Evolutionary conservation across 306 rosid species (phyloP), one percentile per base, ranked within the genome.

Genomic region (Acmispon strigosus): DNA sequence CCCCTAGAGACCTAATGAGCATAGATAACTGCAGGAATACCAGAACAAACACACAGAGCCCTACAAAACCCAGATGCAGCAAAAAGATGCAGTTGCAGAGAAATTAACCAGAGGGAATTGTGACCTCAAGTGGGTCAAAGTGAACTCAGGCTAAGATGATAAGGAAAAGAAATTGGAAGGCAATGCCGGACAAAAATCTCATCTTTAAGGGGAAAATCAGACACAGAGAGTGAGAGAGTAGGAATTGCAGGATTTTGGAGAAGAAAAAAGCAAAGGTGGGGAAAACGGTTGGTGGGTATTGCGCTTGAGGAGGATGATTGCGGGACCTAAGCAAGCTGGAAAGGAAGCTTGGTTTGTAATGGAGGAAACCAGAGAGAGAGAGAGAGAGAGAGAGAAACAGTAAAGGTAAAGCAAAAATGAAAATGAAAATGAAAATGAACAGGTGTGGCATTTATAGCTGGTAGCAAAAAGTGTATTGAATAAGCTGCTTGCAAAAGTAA

Each of bases 281-380:
- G 77, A 65, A 82, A 90, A 86, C 74, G 88, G 91, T 86, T 90
- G 90, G 91, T 86, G 89, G 85, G 76, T 77, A 73, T 63, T 80
- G 82, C 48, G 82, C 54, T 13, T 80, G 69, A 80, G 72, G 69
- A 82, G 16, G 83, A 77, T 83, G 57, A 66, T 15, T 48, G 84
- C 60, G 81, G 92, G 88, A 43, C 90, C 90, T 68, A 39, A 77
- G 76, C 90, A 59, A 86, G 96, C 91, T 86, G 91, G 84, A 92
- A 89, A 88, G 92, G 79, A 80, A 79, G 87, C 80, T 81, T 88
- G 96, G 91, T 78, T 85, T 85, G 96, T 66, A 90, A 88, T 82
- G 96, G 89, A 88, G 92, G 88, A 90, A 74, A 82, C 77, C 86
- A 73, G 71, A 72, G 72, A 68, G 48, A 69, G 53, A 51, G 62